Evolutionary conservation across 176 grass and related monocot genomes (phyloP).

Genomic region (Cenchrus purpureus): DNA sequence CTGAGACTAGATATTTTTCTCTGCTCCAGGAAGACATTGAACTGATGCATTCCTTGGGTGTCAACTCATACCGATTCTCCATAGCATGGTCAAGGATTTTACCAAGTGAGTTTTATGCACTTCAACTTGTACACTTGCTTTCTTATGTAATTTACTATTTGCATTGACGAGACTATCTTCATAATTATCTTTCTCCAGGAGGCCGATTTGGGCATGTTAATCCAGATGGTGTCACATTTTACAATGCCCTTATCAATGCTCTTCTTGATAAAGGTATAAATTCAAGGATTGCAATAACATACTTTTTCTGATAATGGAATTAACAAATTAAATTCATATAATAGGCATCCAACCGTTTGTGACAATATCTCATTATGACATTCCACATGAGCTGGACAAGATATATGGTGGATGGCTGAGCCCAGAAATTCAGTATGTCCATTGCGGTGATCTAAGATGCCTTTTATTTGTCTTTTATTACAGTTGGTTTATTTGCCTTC

Average conservation of each 20-base stretch:
- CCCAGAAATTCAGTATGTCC: slow-evolving; percentile 55
- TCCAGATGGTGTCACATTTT: slow-evolving; percentile 55
- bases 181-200: slow-evolving; percentile 31
- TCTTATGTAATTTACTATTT: no score
- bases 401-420: slow-evolving; percentile 70
- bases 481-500: not conserved
- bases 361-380: slow-evolving; percentile 68
- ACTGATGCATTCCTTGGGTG: slow-evolving; percentile 57
- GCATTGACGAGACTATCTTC: no score
- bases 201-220: slow-evolving; percentile 60
- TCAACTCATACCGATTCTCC: slow-evolving; percentile 81
- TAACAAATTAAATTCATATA: not conserved
- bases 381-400: slow-evolving; percentile 67
- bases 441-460: not conserved
- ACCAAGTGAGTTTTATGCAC: slow-evolving; percentile 49
- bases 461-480: not conserved
- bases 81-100: slow-evolving; percentile 75
- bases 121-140: not conserved
- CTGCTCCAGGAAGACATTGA: slow-evolving; percentile 63
- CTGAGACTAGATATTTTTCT: not conserved
- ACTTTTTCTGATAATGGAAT: not conserved
- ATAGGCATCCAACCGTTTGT: slow-evolving; percentile 78
- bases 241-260: slow-evolving; percentile 52
- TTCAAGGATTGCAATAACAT: not conserved
- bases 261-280: slow-evolving; percentile 48